phyloP scores from a whole-genome alignment of 2,329 filamentous ascomycete genomes.

The Stagonosporopsis tanaceti region DNA sequence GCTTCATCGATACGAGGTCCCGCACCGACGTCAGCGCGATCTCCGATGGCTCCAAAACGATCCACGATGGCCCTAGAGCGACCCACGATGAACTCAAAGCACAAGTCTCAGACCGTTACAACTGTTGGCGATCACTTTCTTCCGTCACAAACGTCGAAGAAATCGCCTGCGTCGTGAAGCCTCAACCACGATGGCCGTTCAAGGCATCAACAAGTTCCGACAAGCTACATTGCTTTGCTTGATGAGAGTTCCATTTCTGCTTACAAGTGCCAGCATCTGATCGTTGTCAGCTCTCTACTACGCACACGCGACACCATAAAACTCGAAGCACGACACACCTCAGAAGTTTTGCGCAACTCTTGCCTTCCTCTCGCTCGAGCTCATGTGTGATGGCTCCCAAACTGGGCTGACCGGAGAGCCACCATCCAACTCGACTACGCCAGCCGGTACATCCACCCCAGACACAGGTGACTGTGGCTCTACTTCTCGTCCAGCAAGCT shows the following conservation, averaged over 20 bases:
- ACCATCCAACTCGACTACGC: slow-evolving; percentile 7
- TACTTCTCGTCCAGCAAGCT: neutral
- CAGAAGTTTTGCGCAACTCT: slow-evolving; percentile 10
- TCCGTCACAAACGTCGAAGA: neutral
- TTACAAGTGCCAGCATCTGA: neutral
- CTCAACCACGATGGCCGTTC: neutral
- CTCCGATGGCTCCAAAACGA: neutral
- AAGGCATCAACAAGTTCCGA: neutral
- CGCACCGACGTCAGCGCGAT: slow-evolving; percentile 16
- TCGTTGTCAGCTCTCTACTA: neutral
- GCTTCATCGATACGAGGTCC: slow-evolving; percentile 9
- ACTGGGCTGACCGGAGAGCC: slow-evolving; percentile 3
- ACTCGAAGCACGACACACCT: neutral
- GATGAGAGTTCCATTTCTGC: neutral
- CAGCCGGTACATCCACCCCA: neutral
- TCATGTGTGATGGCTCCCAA: neutral
- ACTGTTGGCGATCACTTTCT: neutral
- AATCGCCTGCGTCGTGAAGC: neutral
- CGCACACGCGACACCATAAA: neutral
- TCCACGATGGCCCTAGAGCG: too few relatives aligned
- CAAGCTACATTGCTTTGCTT: neutral
- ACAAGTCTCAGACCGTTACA: neutral
- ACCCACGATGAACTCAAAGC: neutral
- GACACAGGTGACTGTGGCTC: neutral
- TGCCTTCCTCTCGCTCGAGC: neutral